Conservation (phyloP, 306 rosid genomes). For the Lupinus albus region DNA sequence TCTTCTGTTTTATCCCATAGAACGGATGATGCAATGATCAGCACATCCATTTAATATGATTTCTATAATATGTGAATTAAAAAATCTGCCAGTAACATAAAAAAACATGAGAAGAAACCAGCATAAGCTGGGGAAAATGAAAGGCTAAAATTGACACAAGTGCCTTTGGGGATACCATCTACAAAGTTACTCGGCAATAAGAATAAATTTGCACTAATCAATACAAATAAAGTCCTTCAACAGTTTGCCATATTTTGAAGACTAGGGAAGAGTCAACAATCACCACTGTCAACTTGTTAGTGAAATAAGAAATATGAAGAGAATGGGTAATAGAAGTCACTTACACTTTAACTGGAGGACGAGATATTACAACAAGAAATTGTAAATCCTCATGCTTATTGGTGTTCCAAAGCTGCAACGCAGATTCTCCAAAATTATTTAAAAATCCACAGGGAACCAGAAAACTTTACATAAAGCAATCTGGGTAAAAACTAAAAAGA, state of each 20-base stretch:
- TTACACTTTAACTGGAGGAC: constrained; percentile 88
- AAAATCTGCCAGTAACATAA: neutral
- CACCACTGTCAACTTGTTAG: neutral
- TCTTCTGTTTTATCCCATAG: constrained; percentile 23
- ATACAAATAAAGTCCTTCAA: constrained; percentile 13
- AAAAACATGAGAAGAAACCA: constrained; percentile 32
- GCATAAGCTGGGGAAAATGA: neutral
- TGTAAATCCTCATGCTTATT: constrained; percentile 81
- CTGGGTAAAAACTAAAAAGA: neutral
- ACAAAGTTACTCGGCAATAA: neutral
- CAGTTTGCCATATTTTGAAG: constrained; percentile 31
- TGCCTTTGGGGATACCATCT: neutral
- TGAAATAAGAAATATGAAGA: constrained; percentile 29
- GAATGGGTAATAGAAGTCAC: constrained; percentile 44
- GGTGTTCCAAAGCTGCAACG: constrained; percentile 75
- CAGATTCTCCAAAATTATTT: constrained; percentile 33
- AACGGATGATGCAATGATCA: neutral
- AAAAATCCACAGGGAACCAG: constrained; percentile 12
- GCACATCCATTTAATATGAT: constrained; percentile 13
- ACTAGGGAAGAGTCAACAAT: constrained; percentile 14
- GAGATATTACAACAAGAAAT: constrained; percentile 74
- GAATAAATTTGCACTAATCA: constrained; percentile 29
- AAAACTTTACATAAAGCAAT: constrained; percentile 7
- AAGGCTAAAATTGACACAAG: constrained; percentile 1
- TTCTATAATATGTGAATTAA: neutral